Base-by-base conservation (phyloP, 805 yeast species). In the Candida qinlingensis region DNA sequence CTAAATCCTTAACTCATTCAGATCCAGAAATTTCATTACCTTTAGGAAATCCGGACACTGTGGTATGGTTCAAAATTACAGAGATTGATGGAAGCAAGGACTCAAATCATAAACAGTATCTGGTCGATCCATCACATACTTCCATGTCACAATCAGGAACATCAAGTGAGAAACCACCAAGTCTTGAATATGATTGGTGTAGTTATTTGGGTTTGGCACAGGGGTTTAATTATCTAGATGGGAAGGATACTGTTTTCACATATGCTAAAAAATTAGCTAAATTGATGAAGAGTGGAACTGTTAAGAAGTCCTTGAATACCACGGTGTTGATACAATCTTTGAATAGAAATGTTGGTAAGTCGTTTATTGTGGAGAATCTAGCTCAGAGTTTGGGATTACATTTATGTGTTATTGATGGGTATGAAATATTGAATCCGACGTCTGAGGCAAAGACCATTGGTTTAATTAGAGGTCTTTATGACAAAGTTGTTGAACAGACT, bases 21-120 rank as follows among this genome's bases (percentile, higher is more conserved):
- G 47, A 53, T 28, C 50, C 51, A 9, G 58, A 55, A 4, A 51
- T 53, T 7, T 54, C 59, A 5, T 45, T 51, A 6, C 89, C 90
- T 0, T 65, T 69, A 3, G 88, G 87, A 0, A 73, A 72, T 26
- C 81, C 87, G 1, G 88, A 90, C 61, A 71, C 79, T 0, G 76
- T 91, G 19, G 96, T 90, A 0, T 92, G 97, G 97, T 92, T 90
- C 65, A 79, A 78, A 55, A 77, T 92, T 2, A 72, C 78, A 2
- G 83, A 77, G 4, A 59, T 68, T 5, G 75, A 74, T 4, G 70
- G 64, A 0, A 27, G 35, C 6, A 28, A 37, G 3, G 60, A 66
- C 3, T 53, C 52, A 5, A 45, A 54, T 30, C 45, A 44, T 26
- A 5, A 61, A 52, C 84, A 80, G 56, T 85, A 68, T 55, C 61